A percentile compares a stretch with the other conserved stretches of the same genome.
These are phyloP conservation scores for Apiospora rasikravindrae DNA, from an alignment of 2,329 filamentous ascomycete species.

Conservation along the genomic window DNA sequence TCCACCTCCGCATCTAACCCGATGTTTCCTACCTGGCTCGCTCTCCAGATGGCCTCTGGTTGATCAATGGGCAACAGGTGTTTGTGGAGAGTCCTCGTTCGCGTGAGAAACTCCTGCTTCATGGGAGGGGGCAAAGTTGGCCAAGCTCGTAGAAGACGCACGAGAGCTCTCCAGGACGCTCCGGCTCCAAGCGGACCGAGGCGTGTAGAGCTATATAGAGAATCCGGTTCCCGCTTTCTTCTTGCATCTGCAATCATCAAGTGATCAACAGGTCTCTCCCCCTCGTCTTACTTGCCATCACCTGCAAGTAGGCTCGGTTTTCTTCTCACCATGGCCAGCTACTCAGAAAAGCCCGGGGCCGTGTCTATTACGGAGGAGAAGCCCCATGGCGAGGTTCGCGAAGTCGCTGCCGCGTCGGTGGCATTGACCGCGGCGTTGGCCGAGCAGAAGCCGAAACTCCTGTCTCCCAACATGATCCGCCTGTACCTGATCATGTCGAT, in stretches of 20 bases:
- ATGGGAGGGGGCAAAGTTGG: not conserved
- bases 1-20: constrained; percentile 8
- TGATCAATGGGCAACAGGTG: not conserved
- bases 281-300: not conserved
- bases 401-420: constrained; percentile 44
- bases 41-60: not conserved
- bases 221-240: not conserved
- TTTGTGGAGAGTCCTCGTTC: not conserved
- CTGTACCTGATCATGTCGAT: constrained; percentile 46
- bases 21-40: not conserved
- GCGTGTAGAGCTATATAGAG: not conserved
- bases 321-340: constrained; percentile 26
- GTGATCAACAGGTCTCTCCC: not conserved
- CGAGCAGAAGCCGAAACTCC: constrained; percentile 41
- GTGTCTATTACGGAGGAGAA: constrained; percentile 33
- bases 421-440: constrained; percentile 42
- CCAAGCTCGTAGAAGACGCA: not conserved
- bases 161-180: not conserved
- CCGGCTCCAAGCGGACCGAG: not conserved
- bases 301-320: not conserved
- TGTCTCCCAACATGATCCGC: constrained; percentile 41
- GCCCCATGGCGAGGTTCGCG: constrained; percentile 32
- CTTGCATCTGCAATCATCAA: not conserved
- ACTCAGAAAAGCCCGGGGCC: constrained; percentile 28
- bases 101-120: not conserved